Evolutionary conservation across 768 basidiomycete species (phyloP).

Genomic region (Boletellus emodensis): DNA sequence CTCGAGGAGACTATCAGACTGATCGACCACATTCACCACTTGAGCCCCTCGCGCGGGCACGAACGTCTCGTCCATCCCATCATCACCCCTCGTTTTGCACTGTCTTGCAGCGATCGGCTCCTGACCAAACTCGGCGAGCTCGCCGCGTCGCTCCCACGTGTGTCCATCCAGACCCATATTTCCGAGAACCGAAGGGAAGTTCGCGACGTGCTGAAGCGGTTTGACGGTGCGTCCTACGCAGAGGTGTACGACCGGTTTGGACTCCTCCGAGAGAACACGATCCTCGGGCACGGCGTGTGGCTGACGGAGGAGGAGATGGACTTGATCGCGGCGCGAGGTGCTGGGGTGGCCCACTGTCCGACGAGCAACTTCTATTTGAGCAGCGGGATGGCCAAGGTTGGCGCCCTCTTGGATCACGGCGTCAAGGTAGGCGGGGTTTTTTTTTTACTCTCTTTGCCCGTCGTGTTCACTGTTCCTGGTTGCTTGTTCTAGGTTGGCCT

Average conservation of each 20-base stretch:
- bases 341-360: conserved; percentile 90
- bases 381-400: conserved; percentile 78
- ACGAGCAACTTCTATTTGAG: conserved; percentile 88
- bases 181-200: conserved; percentile 78
- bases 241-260: conserved; percentile 70
- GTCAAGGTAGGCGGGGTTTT: conserved; percentile 65
- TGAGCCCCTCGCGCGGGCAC: conserved; percentile 34
- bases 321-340: conserved; percentile 55
- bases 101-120: conserved; percentile 71
- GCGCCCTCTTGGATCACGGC: conserved; percentile 69
- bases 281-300: conserved; percentile 84
- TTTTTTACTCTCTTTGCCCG: neutral
- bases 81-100: conserved; percentile 90
- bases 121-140: conserved; percentile 56
- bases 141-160: conserved; percentile 48
- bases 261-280: conserved; percentile 70
- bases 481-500: conserved; percentile 63
- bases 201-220: conserved; percentile 56
- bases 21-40: conserved; percentile 60
- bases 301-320: conserved; percentile 66
- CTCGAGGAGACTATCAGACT: conserved; percentile 62
- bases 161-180: conserved; percentile 89
- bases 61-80: conserved; percentile 78
- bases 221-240: conserved; percentile 67
- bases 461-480: neutral